Percentiles rank a stretch among this genome's conserved stretches.
phyloP scores from a whole-genome alignment of 352 stramenopile species.

The Phytophthora pluvialis region DNA sequence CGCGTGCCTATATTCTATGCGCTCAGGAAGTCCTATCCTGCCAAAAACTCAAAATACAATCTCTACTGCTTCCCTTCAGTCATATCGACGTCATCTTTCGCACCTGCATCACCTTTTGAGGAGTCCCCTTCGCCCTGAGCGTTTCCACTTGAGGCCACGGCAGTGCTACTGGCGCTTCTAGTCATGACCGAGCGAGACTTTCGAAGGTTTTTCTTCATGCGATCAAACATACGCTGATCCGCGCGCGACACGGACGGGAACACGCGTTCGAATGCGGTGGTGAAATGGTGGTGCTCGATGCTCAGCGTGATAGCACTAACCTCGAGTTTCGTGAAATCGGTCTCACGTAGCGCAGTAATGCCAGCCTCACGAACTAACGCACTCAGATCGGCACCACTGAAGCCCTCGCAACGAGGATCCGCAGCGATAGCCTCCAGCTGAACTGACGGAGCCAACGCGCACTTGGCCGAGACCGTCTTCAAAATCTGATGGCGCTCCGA shows the following conservation, averaged over 20 bases:
- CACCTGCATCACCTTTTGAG: constrained; percentile 2
- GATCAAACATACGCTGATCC: constrained; percentile 88
- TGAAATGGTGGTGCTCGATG: constrained; percentile 77
- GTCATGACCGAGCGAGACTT: constrained; percentile 58
- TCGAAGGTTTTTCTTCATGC: constrained; percentile 90
- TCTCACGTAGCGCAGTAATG: constrained; percentile 92
- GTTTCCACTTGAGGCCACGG: background rate
- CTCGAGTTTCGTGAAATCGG: constrained; percentile 48
- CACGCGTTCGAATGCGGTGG: constrained; percentile 76
- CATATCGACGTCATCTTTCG: constrained; percentile 22
- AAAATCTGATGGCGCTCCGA: constrained; percentile 91
- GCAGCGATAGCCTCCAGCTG: constrained; percentile 92
- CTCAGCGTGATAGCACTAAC: constrained; percentile 43
- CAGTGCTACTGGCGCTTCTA: constrained; percentile 14
- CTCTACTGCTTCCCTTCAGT: constrained; percentile 20
- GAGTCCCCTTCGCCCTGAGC: constrained; percentile 1
- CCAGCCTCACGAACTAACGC: constrained; percentile 97
- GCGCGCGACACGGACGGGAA: constrained; percentile 87
- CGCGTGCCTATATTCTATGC: constrained; percentile 23
- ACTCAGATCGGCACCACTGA: constrained; percentile 97
- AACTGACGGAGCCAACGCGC: constrained; percentile 65
- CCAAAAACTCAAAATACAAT: constrained; percentile 22
- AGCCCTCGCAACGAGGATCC: constrained; percentile 92
- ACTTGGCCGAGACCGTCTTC: constrained; percentile 86
- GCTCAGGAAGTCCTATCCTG: constrained; percentile 11